Percentiles rank a stretch among this genome's conserved stretches.
phyloP scores from a whole-genome alignment of 2,329 filamentous ascomycete species.

The Cladophialophora bantiana region DNA sequence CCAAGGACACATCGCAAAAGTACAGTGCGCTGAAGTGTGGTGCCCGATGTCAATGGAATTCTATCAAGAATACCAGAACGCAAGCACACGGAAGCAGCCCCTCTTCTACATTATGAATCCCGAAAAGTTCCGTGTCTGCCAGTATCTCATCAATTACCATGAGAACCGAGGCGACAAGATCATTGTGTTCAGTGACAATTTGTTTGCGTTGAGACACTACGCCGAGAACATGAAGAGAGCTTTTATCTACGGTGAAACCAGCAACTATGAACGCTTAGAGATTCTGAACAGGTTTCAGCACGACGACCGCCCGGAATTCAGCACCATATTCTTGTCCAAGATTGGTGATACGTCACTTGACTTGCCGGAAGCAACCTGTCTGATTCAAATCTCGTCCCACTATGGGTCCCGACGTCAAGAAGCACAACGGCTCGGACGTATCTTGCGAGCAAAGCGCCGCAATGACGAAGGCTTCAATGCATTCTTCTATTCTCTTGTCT shows the following conservation, averaged over 20 bases:
- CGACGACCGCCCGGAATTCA: constrained; percentile 74
- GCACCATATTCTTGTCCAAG: constrained; percentile 94
- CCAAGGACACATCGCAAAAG: constrained; percentile 93
- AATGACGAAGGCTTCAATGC: constrained; percentile 99
- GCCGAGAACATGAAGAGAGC: constrained; percentile 83
- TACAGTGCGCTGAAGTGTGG: constrained; percentile 99
- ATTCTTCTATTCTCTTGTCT: constrained; percentile 97
- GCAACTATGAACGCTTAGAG: constrained; percentile 81
- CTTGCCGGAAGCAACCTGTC: constrained; percentile 90
- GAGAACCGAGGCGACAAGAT: constrained; percentile 95
- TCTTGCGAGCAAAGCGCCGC: constrained; percentile 89
- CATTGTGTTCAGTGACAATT: constrained; percentile 97
- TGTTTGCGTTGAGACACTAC: constrained; percentile 88
- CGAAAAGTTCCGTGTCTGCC: constrained; percentile 93
- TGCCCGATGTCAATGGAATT: constrained; percentile 99
- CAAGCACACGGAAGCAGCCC: constrained; percentile 69
- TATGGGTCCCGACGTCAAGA: constrained; percentile 97
- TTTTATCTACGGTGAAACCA: constrained; percentile 89
- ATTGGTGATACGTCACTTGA: constrained; percentile 99
- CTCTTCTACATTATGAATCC: constrained; percentile 97
- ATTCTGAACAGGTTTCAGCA: constrained; percentile 96
- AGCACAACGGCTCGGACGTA: constrained; percentile 89
- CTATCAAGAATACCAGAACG: constrained; percentile 87
- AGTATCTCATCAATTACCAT: constrained; percentile 98
- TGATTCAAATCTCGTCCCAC: constrained; percentile 97